Conservation (phyloP, 2,329 filamentous ascomycete genomes). For the Phyllosticta citribraziliensis region DNA sequence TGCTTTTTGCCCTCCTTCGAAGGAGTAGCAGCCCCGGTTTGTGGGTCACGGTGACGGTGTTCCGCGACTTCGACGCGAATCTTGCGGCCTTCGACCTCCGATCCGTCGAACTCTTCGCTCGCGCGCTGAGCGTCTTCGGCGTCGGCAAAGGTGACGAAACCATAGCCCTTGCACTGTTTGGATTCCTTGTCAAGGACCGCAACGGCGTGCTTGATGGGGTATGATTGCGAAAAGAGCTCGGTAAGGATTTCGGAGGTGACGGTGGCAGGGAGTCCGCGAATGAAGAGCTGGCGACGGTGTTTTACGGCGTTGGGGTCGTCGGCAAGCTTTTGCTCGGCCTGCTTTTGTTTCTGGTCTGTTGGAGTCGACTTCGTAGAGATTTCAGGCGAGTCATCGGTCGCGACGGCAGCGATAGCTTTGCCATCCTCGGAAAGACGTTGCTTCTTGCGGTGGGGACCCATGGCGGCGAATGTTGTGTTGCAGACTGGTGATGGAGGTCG, state of each 20-base stretch:
- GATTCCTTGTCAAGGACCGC: slow-evolving; percentile 79
- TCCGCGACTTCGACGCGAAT: slow-evolving; percentile 84
- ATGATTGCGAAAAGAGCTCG: slow-evolving; percentile 86
- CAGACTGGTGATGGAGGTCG: not conserved
- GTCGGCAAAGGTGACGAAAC: slow-evolving; percentile 95
- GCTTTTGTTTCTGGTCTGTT: not conserved
- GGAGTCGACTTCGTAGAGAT: slow-evolving; percentile 12
- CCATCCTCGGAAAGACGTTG: slow-evolving; percentile 32
- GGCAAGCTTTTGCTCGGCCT: slow-evolving; percentile 2
- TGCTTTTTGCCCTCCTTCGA: slow-evolving; percentile 52
- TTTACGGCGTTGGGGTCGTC: slow-evolving; percentile 15
- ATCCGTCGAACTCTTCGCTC: slow-evolving; percentile 69
- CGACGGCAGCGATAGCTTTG: slow-evolving; percentile 21
- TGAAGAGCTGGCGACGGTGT: slow-evolving; percentile 57
- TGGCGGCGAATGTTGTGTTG: slow-evolving; percentile 11
- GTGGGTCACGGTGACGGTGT: slow-evolving; percentile 56
- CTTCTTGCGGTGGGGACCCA: slow-evolving; percentile 32
- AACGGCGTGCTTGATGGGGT: slow-evolving; percentile 91
- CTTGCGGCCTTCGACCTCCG: slow-evolving; percentile 66
- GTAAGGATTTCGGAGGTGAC: slow-evolving; percentile 76
- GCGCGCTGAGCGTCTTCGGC: slow-evolving; percentile 80
- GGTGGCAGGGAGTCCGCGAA: slow-evolving; percentile 70
- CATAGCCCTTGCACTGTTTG: slow-evolving; percentile 82
- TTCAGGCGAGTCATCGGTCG: slow-evolving; percentile 14
- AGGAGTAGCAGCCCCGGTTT: slow-evolving; percentile 29